Evolutionary conservation across 306 rosid species (phyloP).

Genomic region (Malus orientalis): DNA sequence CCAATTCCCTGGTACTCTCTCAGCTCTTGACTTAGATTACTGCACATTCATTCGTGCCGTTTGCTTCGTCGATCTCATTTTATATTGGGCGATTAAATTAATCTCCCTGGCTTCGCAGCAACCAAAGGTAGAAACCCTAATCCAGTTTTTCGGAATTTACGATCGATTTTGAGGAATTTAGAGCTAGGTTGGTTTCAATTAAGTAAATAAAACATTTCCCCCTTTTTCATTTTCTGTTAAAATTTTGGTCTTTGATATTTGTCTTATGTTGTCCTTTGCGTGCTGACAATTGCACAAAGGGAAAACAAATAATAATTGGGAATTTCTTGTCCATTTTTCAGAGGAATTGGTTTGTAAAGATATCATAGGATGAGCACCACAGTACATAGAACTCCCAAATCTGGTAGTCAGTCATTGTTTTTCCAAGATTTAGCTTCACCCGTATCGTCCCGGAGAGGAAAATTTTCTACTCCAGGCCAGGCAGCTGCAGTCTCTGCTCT

Average conservation of each 20-base stretch:
- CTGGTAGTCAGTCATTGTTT: constrained; percentile 76
- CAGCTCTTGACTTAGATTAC: not conserved
- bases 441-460: constrained; percentile 62
- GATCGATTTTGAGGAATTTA: not conserved
- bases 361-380: constrained; percentile 48
- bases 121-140: not conserved
- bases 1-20: constrained; percentile 24
- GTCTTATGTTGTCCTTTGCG: not conserved
- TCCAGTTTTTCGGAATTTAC: not conserved
- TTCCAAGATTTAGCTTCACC: constrained; percentile 95
- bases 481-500: constrained; percentile 71
- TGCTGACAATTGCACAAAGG: not conserved
- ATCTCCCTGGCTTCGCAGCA: not conserved
- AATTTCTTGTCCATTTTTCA: constrained; percentile 16
- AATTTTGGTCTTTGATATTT: not conserved
- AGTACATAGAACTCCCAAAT: constrained; percentile 64
- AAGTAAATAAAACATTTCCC: not conserved
- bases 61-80: not conserved
- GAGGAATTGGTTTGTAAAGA: constrained; percentile 1
- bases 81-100: not conserved
- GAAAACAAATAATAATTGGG: not conserved
- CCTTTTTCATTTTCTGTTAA: not conserved
- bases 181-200: not conserved
- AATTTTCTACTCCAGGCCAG: constrained; percentile 76
- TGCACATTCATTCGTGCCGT: too few species aligned